Evolutionary conservation across 371 early-diverging fungal species (phyloP), one percentile per base, ranked within the genome.

Genomic region (Smittium mucronatum): DNA sequence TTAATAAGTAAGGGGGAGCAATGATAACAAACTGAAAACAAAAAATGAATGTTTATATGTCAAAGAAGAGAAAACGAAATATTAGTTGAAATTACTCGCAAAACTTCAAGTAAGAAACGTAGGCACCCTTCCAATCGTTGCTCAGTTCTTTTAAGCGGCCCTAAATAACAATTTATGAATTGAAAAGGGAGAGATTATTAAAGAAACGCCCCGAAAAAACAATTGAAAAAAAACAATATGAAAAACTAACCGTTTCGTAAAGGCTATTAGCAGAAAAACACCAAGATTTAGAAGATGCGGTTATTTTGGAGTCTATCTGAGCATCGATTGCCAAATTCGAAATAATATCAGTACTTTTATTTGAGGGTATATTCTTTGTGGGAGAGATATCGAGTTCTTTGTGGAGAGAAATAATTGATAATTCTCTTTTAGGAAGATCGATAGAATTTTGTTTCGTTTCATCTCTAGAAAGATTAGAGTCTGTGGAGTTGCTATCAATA

Each of bases 11-110:
- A 21, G 47, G 21, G 5, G 21, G 47, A 47, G n/a, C n/a, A n/a
- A n/a, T n/a, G n/a, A n/a, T n/a, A n/a, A n/a, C n/a, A n/a, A n/a
- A n/a, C n/a, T n/a, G n/a, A n/a, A n/a, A n/a, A n/a, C n/a, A n/a
- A n/a, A n/a, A n/a, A n/a, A n/a, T n/a, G n/a, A n/a, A n/a, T n/a
- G n/a, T n/a, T n/a, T n/a, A n/a, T n/a, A n/a, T n/a, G n/a, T n/a
- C n/a, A n/a, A n/a, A n/a, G n/a, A n/a, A n/a, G n/a, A n/a, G n/a
- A n/a, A n/a, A n/a, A n/a, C n/a, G n/a, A n/a, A n/a, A n/a, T n/a
- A n/a, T n/a, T n/a, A n/a, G n/a, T n/a, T n/a, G n/a, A n/a, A 47
- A 47, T 47, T 47, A 47, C 47, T 86, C 87, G 35, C 61, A 76
- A 30, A 73, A 71, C 26, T 69, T 74, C 72, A 74, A 70, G 36